Evolutionary conservation across 2,329 filamentous ascomycete species (phyloP).

Genomic region (Cordyceps sp.): DNA sequence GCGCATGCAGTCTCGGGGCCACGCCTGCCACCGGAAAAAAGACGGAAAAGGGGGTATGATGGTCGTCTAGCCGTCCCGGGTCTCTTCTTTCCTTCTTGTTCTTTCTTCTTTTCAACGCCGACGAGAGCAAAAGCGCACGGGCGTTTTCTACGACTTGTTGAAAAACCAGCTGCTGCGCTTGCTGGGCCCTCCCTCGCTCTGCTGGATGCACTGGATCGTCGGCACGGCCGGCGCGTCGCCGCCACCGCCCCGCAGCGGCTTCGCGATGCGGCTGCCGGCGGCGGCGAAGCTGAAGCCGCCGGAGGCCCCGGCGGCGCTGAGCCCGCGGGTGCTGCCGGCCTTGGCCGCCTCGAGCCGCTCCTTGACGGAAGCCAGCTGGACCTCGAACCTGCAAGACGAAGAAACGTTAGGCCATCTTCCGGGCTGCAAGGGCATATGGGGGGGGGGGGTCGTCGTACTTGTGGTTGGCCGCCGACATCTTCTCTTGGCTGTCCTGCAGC

Average conservation of each 20-base stretch:
- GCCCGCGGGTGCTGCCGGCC: slow-evolving; percentile 71
- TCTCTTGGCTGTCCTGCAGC: slow-evolving; percentile 94
- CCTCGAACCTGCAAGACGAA: slow-evolving; percentile 61
- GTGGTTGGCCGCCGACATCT: slow-evolving; percentile 91
- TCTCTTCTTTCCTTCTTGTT: no score
- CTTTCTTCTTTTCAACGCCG: no score
- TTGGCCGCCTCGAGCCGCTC: slow-evolving; percentile 94
- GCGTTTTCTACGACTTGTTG: slow-evolving; percentile 33
- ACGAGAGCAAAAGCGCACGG: slow-evolving; percentile 1
- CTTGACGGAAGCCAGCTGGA: slow-evolving; percentile 92
- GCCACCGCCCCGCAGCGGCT: slow-evolving; percentile 48
- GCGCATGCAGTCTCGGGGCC: no score
- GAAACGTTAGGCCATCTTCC: background rate
- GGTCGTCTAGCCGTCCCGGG: no score
- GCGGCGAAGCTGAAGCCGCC: slow-evolving; percentile 55
- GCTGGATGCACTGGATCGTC: slow-evolving; percentile 40
- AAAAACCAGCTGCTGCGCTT: slow-evolving; percentile 66
- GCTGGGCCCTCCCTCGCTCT: slow-evolving; percentile 33
- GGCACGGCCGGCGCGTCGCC: slow-evolving; percentile 31
- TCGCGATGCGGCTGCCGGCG: slow-evolving; percentile 50
- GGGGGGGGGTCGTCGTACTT: slow-evolving; percentile 47
- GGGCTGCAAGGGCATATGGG: background rate
- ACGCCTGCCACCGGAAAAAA: no score
- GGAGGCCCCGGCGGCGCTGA: slow-evolving; percentile 47
- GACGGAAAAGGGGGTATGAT: no score